Evolutionary conservation across 73 alveolate genomes (phyloP).

Genomic region (Vitrella brassicaformis): DNA sequence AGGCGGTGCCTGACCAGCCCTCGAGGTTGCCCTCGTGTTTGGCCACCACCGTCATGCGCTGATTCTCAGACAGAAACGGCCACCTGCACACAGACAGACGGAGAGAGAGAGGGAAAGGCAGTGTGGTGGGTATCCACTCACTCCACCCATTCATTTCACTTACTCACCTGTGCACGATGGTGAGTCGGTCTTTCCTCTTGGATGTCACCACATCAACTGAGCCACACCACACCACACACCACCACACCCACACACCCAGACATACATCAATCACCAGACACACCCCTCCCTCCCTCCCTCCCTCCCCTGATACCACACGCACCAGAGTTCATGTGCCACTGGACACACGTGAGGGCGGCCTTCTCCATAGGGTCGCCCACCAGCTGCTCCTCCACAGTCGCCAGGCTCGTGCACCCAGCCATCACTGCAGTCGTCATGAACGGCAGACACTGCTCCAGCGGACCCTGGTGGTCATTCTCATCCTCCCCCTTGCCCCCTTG

Average conservation of each 20-base stretch:
- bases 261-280: no score
- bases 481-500: background rate
- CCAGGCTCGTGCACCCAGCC: constrained; percentile 73
- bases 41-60: no score
- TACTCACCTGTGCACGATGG: background rate
- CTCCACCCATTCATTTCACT: background rate
- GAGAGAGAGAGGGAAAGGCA: background rate
- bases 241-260: no score
- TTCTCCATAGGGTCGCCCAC: constrained; percentile 89
- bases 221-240: no score
- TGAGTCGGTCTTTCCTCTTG: no score
- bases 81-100: background rate
- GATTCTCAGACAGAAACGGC: background rate
- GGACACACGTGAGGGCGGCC: constrained; percentile 43
- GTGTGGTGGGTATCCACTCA: background rate
- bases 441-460: constrained; percentile 10
- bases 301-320: no score
- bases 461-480: background rate
- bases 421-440: constrained; percentile 43
- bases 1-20: no score
- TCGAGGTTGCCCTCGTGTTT: no score
- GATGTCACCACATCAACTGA: no score
- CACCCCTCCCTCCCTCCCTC: no score
- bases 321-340: no score
- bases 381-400: constrained; percentile 58